Percentiles rank a stretch among this genome's conserved stretches.
Evolutionary conservation across 495 filamentous ascomycete genomes (phyloP).

Genomic region (Cudoniella acicularis): DNA sequence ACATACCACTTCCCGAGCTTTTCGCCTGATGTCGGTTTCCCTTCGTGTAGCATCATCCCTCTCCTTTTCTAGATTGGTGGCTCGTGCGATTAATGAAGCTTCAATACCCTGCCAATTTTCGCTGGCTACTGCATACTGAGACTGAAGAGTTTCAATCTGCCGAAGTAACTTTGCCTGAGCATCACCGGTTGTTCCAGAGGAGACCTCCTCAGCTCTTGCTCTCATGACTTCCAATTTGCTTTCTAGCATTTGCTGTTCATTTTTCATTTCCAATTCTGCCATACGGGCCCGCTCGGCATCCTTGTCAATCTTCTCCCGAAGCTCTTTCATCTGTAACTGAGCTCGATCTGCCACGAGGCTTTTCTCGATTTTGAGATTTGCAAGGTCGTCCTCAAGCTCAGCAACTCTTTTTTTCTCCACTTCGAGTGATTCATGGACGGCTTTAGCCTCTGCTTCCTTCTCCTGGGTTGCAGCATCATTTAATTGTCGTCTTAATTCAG

Average conservation of each 20-base stretch:
- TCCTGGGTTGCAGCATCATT: constrained; percentile 63
- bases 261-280: constrained; percentile 74
- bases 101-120: constrained; percentile 98
- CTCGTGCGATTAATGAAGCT: constrained; percentile 68
- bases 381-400: constrained; percentile 71
- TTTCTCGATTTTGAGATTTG: constrained; percentile 71
- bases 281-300: constrained; percentile 68
- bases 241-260: constrained; percentile 80
- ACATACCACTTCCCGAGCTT: constrained; percentile 79
- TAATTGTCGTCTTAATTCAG: constrained; percentile 66
- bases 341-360: constrained; percentile 65
- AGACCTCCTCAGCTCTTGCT: constrained; percentile 82
- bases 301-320: constrained; percentile 68
- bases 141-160: constrained; percentile 93
- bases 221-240: constrained; percentile 87
- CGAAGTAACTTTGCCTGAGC: constrained; percentile 86
- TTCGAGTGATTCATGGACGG: constrained; percentile 65
- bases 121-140: constrained; percentile 88
- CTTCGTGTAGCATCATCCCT: constrained; percentile 78
- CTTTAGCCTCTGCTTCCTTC: constrained; percentile 63
- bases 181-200: constrained; percentile 75
- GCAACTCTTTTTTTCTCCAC: constrained; percentile 60
- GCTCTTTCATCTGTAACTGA: constrained; percentile 62
- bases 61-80: constrained; percentile 79
- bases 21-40: constrained; percentile 80